Evolutionary conservation across 768 basidiomycete species (phyloP), one percentile per base, ranked within the genome.

Genomic region (Lactarius deliciosus): DNA sequence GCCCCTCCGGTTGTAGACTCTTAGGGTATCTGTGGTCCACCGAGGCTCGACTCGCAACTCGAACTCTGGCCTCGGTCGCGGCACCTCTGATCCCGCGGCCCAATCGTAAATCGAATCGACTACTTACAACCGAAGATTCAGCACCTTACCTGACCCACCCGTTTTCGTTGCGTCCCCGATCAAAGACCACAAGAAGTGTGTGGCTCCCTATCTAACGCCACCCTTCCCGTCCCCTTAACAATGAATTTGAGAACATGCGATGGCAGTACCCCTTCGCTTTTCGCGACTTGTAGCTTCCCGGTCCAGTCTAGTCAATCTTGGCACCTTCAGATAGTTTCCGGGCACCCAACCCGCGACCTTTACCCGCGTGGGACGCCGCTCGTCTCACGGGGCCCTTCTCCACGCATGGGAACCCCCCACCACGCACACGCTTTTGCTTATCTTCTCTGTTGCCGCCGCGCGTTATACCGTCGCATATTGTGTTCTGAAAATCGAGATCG

Each of bases 31-130:
- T 18, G 38, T n/a, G 2, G 22, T 25, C n/a, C n/a, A n/a, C n/a
- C n/a, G 63, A 61, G 38, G 59, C 41, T 59, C 65, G 61, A 57
- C 36, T 62, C 65, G 61, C 25, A 53, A 53, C 50, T 53, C 50
- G 50, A 53, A 53, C 50, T 53, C 50, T 22, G 50, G 50, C 50
- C 50, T 53, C 50, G 50, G 50, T 53, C 50, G 25, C 50, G 50
- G 50, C 50, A 64, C 69, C 63, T 63, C 68, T 65, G 62, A 68
- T 53, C 50, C 66, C 65, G 63, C 69, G 69, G 69, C 55, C 61
- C 69, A 65, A 60, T 45, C 64, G 54, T 64, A 61, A 65, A 65
- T 67, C 61, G 36, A 57, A 40, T 65, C 60, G 13, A 41, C 10
- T 18, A 38, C 36, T 38, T 38, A 38, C 20, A 22, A 20, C 45